Base-by-base conservation (phyloP, 116 monocot species). In the Posidonia oceanica region DNA sequence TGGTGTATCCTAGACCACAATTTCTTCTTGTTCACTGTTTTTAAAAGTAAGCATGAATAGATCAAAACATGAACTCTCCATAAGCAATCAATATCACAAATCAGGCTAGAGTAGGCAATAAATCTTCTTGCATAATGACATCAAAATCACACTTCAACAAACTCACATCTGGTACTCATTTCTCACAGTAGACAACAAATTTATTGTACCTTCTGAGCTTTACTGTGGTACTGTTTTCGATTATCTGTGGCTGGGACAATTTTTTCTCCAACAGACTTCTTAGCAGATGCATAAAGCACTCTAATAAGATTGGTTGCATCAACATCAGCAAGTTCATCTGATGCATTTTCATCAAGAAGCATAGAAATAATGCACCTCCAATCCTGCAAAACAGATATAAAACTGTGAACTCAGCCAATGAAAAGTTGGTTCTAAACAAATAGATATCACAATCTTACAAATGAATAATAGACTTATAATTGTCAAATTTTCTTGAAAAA, bases 291-390 rank as follows among this genome's bases (percentile, higher is more conserved):
- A 85, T 79, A 59, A 16, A 97, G 84, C 68, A 97, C 74, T 52
- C 92, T 85, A 69, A 92, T 87, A 53, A 97, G 82, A 75, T 97
- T 97, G 42, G 97, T 97, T 73, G 83, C 85, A 83, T 97, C 97
- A 57, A 86, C 80, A 72, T 89, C 97, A 77, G 85, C 82, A 74
- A 92, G 83, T 64, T 87, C 95, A 76, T 84, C 84, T 39, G 73
- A 48, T 36, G 83, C 79, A 71, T 83, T 87, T 71, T 92, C 97
- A 77, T 97, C 92, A 48, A 95, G 84, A 38, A 97, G 97, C 83
- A 92, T 77, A 69, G 93, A 87, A 54, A 90, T 83, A 62, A 97
- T 97, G 67, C 97, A 97, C 59, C 85, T 89, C 97, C 97, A 97
- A 77, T 97, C 97, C 97, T 97, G 66, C 52, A 74, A 29, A 17